Base-by-base conservation (phyloP, 306 rosid species). In the Begonia peltatifolia region DNA sequence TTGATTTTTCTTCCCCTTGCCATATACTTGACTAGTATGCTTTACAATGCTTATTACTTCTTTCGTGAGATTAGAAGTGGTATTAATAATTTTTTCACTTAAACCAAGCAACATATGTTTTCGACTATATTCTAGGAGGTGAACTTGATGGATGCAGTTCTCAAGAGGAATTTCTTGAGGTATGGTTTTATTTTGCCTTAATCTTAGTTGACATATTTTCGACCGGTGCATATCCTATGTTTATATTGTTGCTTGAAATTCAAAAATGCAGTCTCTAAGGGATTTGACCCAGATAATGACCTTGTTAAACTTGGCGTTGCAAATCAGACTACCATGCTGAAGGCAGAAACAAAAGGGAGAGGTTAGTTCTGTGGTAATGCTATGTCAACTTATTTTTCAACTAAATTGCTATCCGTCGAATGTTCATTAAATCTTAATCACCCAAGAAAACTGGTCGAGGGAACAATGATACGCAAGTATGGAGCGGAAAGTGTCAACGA, bases 301-400 rank as follows among this genome's bases (percentile, higher is more conserved):
- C 79, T 86, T 8, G 41, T 71, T 17, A 86, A 83, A 72, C 7
- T 65, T 14, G 99, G 99, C 56, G 75, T 92, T 60, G 96, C 99
- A 13, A 92, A 92, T 67, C 99, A 92, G 92, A 92, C 99, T 48
- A 92, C 99, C 23, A 86, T 92, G 96, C 94, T 86, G 59, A 90
- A 90, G 78, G 99, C 96, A 65, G 99, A 90, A 77, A 92, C 96
- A 1, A 94, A 92, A 74, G 99, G 81, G 42, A 92, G 86, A 43
- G 99, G 99, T 92, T 65, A 67, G 82, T 60, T 50, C 47, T 63
- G 23, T 25, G 3, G 38, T 63, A 61, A 12, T 52, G 41, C 44
- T 53, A 44, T 9, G 10, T 53, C 52, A 12, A 18, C 48, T 51
- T 11, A 35, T 57, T 15, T 30, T 60, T 55, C 42, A 2, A 30